phyloP scores from a whole-genome alignment of 495 filamentous ascomycete genomes.

The Physcia stellaris region DNA sequence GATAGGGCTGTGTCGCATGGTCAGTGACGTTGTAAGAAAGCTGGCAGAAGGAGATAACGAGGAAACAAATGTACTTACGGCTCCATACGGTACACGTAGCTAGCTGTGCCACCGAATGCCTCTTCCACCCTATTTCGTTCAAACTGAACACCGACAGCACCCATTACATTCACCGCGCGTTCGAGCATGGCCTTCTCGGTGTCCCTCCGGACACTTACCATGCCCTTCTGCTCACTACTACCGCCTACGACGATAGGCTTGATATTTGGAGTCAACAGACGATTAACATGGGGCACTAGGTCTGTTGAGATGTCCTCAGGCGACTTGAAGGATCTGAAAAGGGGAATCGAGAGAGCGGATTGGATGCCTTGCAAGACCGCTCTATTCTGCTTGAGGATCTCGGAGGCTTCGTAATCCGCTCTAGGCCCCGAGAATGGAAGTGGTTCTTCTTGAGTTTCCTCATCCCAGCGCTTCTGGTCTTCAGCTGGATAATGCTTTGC shows the following conservation, averaged over 20 bases:
- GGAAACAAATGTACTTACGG: constrained; percentile 65
- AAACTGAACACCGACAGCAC: constrained; percentile 64
- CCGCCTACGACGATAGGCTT: constrained; percentile 84
- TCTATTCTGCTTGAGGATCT: constrained; percentile 57
- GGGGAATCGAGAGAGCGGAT: constrained; percentile 38
- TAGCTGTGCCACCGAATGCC: constrained; percentile 30
- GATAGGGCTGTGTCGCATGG: constrained; percentile 36
- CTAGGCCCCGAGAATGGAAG: constrained; percentile 67
- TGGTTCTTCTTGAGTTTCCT: constrained; percentile 37
- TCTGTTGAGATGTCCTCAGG: constrained; percentile 61
- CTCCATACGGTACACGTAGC: constrained; percentile 90
- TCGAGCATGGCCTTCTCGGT: constrained; percentile 67
- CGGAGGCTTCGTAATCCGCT: constrained; percentile 66
- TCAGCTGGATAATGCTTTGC: constrained; percentile 12
- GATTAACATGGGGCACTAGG: constrained; percentile 67
- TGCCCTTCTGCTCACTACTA: constrained; percentile 46
- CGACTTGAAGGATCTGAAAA: constrained; percentile 65
- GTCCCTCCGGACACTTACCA: constrained; percentile 77
- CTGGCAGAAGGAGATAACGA: neutral
- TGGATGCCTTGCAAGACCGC: constrained; percentile 40
- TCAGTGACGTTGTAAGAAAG: constrained; percentile 1
- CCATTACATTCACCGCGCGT: constrained; percentile 66
- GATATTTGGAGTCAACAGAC: constrained; percentile 74
- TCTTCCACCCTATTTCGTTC: constrained; percentile 69
- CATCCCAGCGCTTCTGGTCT: constrained; percentile 21